These are phyloP conservation scores for Quercus phellos DNA, from an alignment of 331 rosid genomes.

Conservation along the genomic window DNA sequence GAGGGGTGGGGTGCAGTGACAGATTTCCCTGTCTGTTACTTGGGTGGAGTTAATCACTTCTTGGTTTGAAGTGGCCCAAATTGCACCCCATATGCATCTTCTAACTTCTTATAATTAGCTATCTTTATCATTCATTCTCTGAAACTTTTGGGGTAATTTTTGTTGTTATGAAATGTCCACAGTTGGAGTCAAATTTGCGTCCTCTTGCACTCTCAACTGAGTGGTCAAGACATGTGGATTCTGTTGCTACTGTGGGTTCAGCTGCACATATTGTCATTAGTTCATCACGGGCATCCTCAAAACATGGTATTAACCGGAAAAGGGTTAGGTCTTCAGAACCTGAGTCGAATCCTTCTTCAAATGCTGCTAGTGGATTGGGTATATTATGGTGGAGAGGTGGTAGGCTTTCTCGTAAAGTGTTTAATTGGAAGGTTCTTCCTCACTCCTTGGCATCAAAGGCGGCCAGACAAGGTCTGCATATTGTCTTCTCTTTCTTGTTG, in stretches of 20 bases:
- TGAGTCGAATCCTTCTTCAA: constrained; percentile 60
- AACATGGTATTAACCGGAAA: constrained; percentile 56
- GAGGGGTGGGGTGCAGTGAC: background rate
- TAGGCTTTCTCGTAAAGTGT: constrained; percentile 77
- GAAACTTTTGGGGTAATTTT: constrained; percentile 13
- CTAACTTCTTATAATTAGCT: constrained; percentile 8
- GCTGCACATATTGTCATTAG: constrained; percentile 64
- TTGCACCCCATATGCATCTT: background rate
- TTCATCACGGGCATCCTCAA: constrained; percentile 57
- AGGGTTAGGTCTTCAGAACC: constrained; percentile 57
- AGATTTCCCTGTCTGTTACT: background rate
- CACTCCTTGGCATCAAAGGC: constrained; percentile 71
- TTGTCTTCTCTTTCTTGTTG: constrained; percentile 23
- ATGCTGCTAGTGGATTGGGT: constrained; percentile 64
- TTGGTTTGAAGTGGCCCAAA: constrained; percentile 2
- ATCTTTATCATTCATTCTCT: background rate
- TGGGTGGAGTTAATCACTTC: background rate
- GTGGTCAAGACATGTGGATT: constrained; percentile 85
- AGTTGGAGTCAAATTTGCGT: constrained; percentile 79
- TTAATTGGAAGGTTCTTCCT: constrained; percentile 82
- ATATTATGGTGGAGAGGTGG: constrained; percentile 98
- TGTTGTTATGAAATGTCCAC: constrained; percentile 25
- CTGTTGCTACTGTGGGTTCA: constrained; percentile 79
- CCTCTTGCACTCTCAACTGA: constrained; percentile 65
- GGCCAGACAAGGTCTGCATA: constrained; percentile 79